Conservation (phyloP, 805 yeast species). For the Suhomyces sp. region DNA sequence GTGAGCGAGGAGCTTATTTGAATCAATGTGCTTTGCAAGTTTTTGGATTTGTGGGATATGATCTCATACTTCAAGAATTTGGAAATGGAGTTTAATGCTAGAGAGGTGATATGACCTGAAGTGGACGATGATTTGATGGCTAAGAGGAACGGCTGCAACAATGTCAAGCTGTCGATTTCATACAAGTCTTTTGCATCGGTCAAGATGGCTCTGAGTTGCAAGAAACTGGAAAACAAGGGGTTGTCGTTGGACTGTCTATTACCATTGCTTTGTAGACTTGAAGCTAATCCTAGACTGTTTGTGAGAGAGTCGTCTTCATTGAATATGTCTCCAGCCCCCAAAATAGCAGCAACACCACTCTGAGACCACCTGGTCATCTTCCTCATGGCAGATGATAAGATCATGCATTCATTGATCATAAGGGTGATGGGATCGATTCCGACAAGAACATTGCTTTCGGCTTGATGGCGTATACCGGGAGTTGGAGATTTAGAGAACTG, state of each 20-base stretch:
- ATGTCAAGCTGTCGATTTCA: constrained; percentile 64
- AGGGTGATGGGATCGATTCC: constrained; percentile 77
- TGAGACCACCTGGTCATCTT: constrained; percentile 65
- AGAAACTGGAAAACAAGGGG: constrained; percentile 74
- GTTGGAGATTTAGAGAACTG: constrained; percentile 3
- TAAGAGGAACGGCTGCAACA: constrained; percentile 82
- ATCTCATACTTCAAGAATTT: constrained; percentile 72
- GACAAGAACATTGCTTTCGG: constrained; percentile 5
- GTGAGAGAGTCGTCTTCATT: constrained; percentile 37
- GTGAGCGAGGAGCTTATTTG: constrained; percentile 76
- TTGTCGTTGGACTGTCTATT: constrained; percentile 27
- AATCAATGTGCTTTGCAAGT: constrained; percentile 55
- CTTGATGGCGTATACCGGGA: neutral
- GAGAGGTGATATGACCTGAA: constrained; percentile 78
- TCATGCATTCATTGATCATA: constrained; percentile 83
- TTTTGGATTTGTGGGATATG: constrained; percentile 52
- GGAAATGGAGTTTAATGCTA: constrained; percentile 72
- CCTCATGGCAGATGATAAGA: constrained; percentile 85
- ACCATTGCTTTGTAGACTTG: constrained; percentile 19
- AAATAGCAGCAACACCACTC: constrained; percentile 78
- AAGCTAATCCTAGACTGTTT: constrained; percentile 18
- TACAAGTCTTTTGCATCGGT: constrained; percentile 50
- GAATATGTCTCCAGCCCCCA: constrained; percentile 61
- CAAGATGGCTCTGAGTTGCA: constrained; percentile 72
- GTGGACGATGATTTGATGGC: constrained; percentile 82